Base-by-base conservation (phyloP, 306 rosid species). In the Alnus rubra region DNA sequence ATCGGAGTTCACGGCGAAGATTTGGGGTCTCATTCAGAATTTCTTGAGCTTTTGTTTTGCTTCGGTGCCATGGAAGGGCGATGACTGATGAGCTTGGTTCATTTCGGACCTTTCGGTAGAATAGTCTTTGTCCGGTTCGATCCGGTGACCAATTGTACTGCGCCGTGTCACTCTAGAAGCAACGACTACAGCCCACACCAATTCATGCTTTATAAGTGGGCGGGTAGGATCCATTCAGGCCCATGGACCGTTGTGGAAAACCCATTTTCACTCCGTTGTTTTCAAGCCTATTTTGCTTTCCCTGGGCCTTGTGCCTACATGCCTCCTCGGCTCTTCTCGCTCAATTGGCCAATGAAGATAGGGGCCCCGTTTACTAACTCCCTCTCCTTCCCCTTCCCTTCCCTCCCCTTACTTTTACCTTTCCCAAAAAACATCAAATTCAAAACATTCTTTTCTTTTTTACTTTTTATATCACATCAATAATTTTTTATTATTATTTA, bases 11-110 rank as follows among this genome's bases (percentile, higher is more conserved):
- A 75, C 64, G 33, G 54, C 47, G 68, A 54, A 71, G 52, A 58
- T 55, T 70, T 59, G 64, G 49, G 12, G 42, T 65, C 65, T 74
- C 88, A 83, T 79, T 76, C 86, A 79, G 80, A 74, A 62, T 18
- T 80, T 65, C 76, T 71, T 63, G 81, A 78, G 65, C 65, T 23
- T 23, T 74, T 75, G 63, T 78, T 78, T 30, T 48, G 47, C 44
- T 39, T 59, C 69, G 3, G 77, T 4, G 70, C 65, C 7, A 35
- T 53, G 63, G 70, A 58, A 58, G 56, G n/a, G 18, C 52, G 52
- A 49, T 49, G 52, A 19, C 8, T 14, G n/a, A 3, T 50, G n/a
- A 16, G 74, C 19, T 65, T 14, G 7, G 69, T 77, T 44, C 7
- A 65, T 60, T 28, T 31, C 64, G 15, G 50, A 23, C 7, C 54